These are phyloP conservation scores for Aspergillaceae sp. DNA, from an alignment of 2,329 filamentous ascomycete genomes.

Conservation along the genomic window DNA sequence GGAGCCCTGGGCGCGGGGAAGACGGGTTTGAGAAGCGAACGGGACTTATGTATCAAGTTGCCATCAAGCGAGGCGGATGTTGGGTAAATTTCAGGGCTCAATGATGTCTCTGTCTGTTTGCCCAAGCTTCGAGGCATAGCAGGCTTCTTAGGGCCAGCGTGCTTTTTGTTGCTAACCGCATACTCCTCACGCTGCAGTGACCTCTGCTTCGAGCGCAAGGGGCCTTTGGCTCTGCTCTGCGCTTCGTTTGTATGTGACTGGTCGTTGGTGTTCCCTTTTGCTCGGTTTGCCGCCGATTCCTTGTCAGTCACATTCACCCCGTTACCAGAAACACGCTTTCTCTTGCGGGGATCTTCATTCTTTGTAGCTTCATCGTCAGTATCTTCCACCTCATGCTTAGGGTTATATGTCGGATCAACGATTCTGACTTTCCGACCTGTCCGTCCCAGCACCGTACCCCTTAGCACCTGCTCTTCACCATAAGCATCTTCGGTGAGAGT, in stretches of 20 bases:
- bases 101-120: no score
- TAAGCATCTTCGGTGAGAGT: no score
- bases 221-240: no score
- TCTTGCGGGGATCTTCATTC: not conserved
- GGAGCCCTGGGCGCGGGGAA: not conserved
- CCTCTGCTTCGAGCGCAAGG: no score
- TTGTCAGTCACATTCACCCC: conserved; percentile 4
- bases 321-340: not conserved
- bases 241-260: no score
- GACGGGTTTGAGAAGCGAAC: not conserved
- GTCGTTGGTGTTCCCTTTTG: no score
- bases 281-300: no score
- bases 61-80: not conserved
- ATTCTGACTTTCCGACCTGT: no score
- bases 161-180: no score
- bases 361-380: not conserved
- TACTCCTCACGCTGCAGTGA: no score
- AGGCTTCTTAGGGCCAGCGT: not conserved
- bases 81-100: not conserved
- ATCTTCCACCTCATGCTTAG: not conserved
- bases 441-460: no score
- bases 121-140: not conserved
- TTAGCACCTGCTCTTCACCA: no score
- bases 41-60: not conserved
- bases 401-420: not conserved